Base-by-base conservation (phyloP, 306 rosid genomes). In the Cucurbita moschata region DNA sequence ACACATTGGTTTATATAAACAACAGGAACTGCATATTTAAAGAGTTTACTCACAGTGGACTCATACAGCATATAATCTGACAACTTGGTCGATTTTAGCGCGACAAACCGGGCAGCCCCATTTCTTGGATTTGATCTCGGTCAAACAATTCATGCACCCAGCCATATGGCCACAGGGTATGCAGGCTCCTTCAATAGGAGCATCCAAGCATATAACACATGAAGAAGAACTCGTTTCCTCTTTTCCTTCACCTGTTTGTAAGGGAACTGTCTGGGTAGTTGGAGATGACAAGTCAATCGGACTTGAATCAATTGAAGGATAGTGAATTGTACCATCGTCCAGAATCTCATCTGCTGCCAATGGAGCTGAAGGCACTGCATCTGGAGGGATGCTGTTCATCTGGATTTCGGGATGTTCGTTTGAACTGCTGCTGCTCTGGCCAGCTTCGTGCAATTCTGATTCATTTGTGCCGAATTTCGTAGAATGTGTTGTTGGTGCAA, bases 51-150 rank as follows among this genome's bases (percentile, higher is more conserved):
- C 51, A 72, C 63, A 54, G 30, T 38, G 62, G 9, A 51, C 46
- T 93, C 94, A 95, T 63, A 95, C 99, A 74, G 83, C 85, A 78
- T 81, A 95, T 63, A 95, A 75, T 90, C 82, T 89, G 76, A 91
- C 78, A 68, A 95, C 76, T 77, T 91, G 96, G 81, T 88, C 83
- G 51, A 95, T 95, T 83, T 91, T 88, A 18, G 96, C 78, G 15
- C 99, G 96, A 63, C 99, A 95, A 21, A 95, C 99, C 0, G 99
- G 99, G 82, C 99, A 95, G 51, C 96, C 97, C 97, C 99, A 91
- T 67, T 95, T 95, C 88, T 91, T 91, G 53, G 88, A 71, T 72
- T 85, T 84, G 71, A 95, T 82, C 86, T 89, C 97, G 2, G 84
- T 84, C 92, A 95, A 82, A 84, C 99, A 95, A 71, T 89, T 82